Evolutionary conservation across 192 early-diverging fungal genomes (phyloP).

Genomic region (Chytriomyces sp.): DNA sequence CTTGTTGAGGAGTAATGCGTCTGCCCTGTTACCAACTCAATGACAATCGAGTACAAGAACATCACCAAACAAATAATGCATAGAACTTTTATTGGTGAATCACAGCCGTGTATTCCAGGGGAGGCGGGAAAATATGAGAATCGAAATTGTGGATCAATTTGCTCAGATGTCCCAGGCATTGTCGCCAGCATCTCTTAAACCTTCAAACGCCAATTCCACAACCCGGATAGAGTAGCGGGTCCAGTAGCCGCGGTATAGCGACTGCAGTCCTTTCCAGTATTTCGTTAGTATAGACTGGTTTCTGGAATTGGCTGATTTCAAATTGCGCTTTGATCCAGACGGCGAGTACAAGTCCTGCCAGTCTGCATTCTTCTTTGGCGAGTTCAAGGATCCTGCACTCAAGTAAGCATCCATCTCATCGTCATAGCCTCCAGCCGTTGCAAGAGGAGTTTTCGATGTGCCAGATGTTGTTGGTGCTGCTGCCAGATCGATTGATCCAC

Average conservation of each 20-base stretch:
- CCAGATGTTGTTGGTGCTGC: neutral
- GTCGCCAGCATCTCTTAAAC: constrained; percentile 31
- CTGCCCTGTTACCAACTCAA: neutral
- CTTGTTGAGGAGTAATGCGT: neutral
- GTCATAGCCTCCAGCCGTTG: neutral
- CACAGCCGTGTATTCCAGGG: too few relatives aligned
- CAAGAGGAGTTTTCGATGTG: constrained; percentile 21
- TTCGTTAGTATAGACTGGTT: constrained; percentile 12
- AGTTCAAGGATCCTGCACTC: neutral
- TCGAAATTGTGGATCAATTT: neutral
- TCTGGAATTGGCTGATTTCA: constrained; percentile 6
- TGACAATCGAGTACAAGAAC: constrained; percentile 2
- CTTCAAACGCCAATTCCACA: constrained; percentile 47
- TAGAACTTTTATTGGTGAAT: too few relatives aligned
- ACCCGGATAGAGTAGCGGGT: constrained; percentile 47
- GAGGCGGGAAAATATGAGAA: too few relatives aligned
- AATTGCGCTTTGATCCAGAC: constrained; percentile 1
- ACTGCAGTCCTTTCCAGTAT: constrained; percentile 44
- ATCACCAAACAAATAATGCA: neutral
- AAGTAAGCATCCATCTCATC: constrained; percentile 17
- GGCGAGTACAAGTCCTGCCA: constrained; percentile 30
- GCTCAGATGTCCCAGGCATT: constrained; percentile 13
- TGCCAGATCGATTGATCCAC: neutral
- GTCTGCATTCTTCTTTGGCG: constrained; percentile 38
- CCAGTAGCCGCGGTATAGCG: constrained; percentile 62